Evolutionary conservation across 75 land plant genomes (phyloP).

Genomic region (Pinus tabuliformis): DNA sequence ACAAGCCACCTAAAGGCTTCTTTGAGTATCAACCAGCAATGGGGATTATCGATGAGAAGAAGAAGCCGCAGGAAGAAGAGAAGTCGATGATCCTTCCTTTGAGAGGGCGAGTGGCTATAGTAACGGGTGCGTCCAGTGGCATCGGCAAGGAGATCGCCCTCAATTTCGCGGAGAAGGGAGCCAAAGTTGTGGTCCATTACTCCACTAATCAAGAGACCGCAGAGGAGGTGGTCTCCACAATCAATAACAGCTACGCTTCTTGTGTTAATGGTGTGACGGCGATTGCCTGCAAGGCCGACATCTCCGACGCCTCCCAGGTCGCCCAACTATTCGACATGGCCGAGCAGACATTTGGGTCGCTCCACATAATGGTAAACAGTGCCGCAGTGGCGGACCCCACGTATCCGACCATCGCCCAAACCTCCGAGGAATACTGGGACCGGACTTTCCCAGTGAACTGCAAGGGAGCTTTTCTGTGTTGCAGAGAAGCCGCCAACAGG

Average conservation of each 20-base stretch:
- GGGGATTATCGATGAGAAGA: too few relatives aligned
- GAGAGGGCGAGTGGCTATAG: conserved; percentile 39
- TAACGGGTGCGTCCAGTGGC: conserved; percentile 55
- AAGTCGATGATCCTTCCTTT: background rate
- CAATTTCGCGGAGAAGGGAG: conserved; percentile 35
- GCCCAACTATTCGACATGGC: conserved; percentile 35
- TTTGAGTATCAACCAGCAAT: too few relatives aligned
- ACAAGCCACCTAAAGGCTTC: too few relatives aligned
- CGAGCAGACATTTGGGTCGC: conserved; percentile 18
- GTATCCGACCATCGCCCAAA: conserved; percentile 20
- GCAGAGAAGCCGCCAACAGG: conserved; percentile 45
- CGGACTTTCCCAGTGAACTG: conserved; percentile 19
- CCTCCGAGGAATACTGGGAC: conserved; percentile 24
- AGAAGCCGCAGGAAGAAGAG: background rate
- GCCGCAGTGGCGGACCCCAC: conserved; percentile 23
- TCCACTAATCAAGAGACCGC: conserved; percentile 43
- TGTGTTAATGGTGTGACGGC: conserved; percentile 7
- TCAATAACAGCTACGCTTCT: conserved; percentile 16
- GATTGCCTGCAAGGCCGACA: conserved; percentile 22
- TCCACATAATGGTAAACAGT: conserved; percentile 30
- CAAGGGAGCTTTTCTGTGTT: conserved; percentile 36
- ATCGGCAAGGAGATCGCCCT: conserved; percentile 41
- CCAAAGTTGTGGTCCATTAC: conserved; percentile 38
- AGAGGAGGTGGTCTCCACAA: conserved; percentile 32
- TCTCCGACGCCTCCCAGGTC: conserved; percentile 6